These are phyloP conservation scores for Coleophoma cylindrospora DNA, from an alignment of 2,329 filamentous ascomycete genomes.

Conservation along the genomic window DNA sequence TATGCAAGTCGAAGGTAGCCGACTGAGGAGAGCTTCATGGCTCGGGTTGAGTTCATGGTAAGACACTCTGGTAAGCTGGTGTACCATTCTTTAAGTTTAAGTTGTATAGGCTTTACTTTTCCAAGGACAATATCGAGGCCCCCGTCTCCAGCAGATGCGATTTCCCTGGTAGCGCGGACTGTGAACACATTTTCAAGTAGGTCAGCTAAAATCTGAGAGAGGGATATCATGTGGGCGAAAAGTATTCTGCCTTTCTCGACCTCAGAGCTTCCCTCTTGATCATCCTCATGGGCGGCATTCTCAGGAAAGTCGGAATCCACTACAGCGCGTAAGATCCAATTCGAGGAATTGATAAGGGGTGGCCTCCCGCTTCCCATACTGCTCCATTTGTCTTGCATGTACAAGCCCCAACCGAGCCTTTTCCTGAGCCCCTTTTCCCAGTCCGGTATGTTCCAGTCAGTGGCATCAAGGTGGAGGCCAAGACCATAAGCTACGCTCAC, in stretches of 20 bases:
- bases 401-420: conserved; percentile 58
- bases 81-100: conserved; percentile 43
- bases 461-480: conserved; percentile 56
- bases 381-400: conserved; percentile 61
- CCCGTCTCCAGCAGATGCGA: conserved; percentile 13
- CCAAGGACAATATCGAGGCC: conserved; percentile 31
- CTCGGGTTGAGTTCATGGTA: conserved; percentile 36
- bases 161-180: conserved; percentile 19
- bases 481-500: conserved; percentile 51
- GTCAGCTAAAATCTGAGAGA: conserved; percentile 46
- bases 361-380: conserved; percentile 52
- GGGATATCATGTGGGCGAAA: conserved; percentile 44
- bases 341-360: conserved; percentile 44
- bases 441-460: conserved; percentile 54
- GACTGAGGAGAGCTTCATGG: conserved; percentile 35
- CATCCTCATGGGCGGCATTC: conserved; percentile 18
- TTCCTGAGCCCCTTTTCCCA: conserved; percentile 60
- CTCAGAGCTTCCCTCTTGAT: conserved; percentile 32
- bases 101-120: conserved; percentile 41
- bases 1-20: conserved; percentile 46
- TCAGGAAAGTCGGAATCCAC: conserved; percentile 39
- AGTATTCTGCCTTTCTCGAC: conserved; percentile 39
- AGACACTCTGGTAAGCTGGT: conserved; percentile 38
- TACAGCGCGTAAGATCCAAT: conserved; percentile 48
- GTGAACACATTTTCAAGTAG: conserved; percentile 45